phyloP scores from a whole-genome alignment of 2,329 filamentous ascomycete species.

The Didymella exigua region DNA sequence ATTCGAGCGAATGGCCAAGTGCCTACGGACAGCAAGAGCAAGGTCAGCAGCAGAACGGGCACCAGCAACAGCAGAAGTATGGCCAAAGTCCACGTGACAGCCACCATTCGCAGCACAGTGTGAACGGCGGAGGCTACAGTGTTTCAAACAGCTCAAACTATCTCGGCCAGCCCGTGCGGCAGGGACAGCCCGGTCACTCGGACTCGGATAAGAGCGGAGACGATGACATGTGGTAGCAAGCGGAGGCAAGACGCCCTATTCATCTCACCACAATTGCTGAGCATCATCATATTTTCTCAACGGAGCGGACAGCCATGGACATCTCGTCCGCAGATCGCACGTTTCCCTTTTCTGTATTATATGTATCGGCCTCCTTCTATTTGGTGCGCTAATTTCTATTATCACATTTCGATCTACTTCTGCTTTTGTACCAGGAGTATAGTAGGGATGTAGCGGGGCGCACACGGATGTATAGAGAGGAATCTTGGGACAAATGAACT shows the following conservation, averaged over 20 bases:
- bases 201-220: slow-evolving; percentile 41
- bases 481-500: neutral
- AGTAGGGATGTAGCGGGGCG: slow-evolving; percentile 7
- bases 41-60: slow-evolving; percentile 18
- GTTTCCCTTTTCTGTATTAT: slow-evolving; percentile 7
- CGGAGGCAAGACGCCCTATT: neutral
- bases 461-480: slow-evolving; percentile 10
- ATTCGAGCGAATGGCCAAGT: slow-evolving; percentile 31
- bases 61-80: slow-evolving; percentile 25
- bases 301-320: slow-evolving; percentile 5
- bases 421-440: slow-evolving; percentile 8
- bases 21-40: slow-evolving; percentile 24
- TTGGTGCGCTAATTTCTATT: slow-evolving; percentile 15
- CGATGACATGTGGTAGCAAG: slow-evolving; percentile 48
- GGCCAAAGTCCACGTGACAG: slow-evolving; percentile 39
- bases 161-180: slow-evolving; percentile 37
- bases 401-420: neutral
- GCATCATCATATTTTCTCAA: slow-evolving; percentile 3
- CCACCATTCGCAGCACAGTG: slow-evolving; percentile 40
- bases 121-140: slow-evolving; percentile 41
- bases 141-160: slow-evolving; percentile 47
- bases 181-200: slow-evolving; percentile 35
- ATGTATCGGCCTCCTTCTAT: slow-evolving; percentile 8
- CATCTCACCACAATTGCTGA: neutral
- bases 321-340: slow-evolving; percentile 5